Percentiles rank a stretch among this genome's conserved stretches.
Evolutionary conservation across 306 rosid genomes (phyloP).

Genomic region (Quercus engelmannii): DNA sequence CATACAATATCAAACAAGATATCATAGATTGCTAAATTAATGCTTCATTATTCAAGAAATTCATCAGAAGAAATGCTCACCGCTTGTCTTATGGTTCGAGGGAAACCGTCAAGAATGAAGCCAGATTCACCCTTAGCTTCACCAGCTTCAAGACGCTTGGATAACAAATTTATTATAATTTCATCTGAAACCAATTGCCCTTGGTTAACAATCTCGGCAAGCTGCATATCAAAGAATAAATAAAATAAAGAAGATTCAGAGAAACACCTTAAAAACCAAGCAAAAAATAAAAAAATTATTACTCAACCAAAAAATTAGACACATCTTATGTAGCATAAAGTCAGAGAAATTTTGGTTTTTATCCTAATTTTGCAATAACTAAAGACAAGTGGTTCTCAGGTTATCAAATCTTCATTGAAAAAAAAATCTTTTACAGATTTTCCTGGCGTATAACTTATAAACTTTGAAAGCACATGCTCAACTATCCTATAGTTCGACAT

Average conservation of each 20-base stretch:
- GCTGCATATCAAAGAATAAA: constrained; percentile 34
- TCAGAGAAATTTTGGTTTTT: not conserved
- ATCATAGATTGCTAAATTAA: not conserved
- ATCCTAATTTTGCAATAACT: not conserved
- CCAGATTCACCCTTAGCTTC: constrained; percentile 75
- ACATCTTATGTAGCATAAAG: not conserved
- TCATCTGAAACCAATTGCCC: constrained; percentile 94
- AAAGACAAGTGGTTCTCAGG: not conserved
- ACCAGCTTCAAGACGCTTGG: constrained; percentile 75
- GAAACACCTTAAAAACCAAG: not conserved
- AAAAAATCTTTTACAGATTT: no score
- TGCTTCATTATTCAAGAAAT: not conserved
- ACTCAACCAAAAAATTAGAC: not conserved
- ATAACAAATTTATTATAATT: constrained; percentile 69
- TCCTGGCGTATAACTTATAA: not conserved
- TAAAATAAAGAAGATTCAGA: constrained; percentile 11
- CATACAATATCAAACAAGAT: not conserved
- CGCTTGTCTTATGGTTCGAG: constrained; percentile 87
- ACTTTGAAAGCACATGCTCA: not conserved
- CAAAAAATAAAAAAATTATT: not conserved
- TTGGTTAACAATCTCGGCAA: constrained; percentile 81
- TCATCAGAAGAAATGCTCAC: constrained; percentile 50
- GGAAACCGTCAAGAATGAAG: constrained; percentile 95
- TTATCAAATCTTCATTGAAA: not conserved
- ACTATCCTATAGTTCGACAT: not conserved